Evolutionary conservation across 2,329 filamentous ascomycete genomes (phyloP).

Genomic region (Fusarium piperis): DNA sequence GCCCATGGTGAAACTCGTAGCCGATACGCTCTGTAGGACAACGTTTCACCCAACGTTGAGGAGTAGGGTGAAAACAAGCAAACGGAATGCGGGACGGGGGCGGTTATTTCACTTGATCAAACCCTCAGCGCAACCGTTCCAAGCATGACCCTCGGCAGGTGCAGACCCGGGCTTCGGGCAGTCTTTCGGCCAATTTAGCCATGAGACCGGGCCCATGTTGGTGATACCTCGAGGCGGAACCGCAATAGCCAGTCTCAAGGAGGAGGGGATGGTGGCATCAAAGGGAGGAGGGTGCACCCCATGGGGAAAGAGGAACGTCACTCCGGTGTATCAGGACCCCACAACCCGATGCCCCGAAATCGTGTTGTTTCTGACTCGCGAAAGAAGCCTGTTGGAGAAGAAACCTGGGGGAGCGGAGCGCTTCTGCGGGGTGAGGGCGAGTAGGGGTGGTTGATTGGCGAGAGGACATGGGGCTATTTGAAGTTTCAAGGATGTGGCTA

Average conservation of each 20-base stretch:
- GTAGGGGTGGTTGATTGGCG: constrained; percentile 9
- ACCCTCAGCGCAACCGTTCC: neutral
- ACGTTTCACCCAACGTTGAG: neutral
- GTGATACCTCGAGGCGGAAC: constrained; percentile 5
- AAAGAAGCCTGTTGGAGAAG: constrained; percentile 25
- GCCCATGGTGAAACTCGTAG: constrained; percentile 48
- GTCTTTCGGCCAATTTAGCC: constrained; percentile 24
- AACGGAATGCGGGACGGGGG: neutral
- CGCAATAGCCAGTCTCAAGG: neutral
- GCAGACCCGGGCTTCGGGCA: constrained; percentile 27
- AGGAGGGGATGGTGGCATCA: constrained; percentile 14
- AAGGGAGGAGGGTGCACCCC: constrained; percentile 14
- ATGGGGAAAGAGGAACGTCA: constrained; percentile 26
- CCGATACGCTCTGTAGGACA: neutral
- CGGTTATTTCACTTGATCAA: constrained; percentile 9
- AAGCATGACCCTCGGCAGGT: constrained; percentile 16
- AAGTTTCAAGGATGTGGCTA: neutral
- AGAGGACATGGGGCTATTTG: neutral
- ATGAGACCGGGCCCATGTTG: neutral
- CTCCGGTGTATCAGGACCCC: neutral
- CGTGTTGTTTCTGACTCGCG: neutral
- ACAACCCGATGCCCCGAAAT: neutral
- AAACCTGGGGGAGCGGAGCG: constrained; percentile 27
- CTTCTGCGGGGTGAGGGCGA: constrained; percentile 14
- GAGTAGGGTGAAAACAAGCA: neutral